Base-by-base conservation (phyloP, 305 asterid genomes). In the Fraxinus nigra region DNA sequence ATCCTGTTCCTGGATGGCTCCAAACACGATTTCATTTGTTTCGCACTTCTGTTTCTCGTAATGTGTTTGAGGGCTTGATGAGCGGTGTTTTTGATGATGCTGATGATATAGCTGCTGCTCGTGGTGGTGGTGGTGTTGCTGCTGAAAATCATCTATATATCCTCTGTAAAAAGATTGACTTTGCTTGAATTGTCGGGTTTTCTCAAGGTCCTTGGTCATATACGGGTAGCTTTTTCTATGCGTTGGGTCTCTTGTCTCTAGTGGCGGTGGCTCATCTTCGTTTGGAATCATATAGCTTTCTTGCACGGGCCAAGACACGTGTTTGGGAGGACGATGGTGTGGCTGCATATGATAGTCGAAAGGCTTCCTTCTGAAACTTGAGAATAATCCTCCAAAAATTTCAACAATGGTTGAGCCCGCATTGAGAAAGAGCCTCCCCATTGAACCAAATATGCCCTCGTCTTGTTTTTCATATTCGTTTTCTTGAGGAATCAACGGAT, bases 1-100 rank as follows among this genome's bases (percentile, higher is more conserved):
- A 4, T 87, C 88, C 87, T 94, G 93, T 84, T 94, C 99, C 78
- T 94, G 99, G 61, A 94, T 95, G 0, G 99, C 99, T 38, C 99
- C 99, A 26, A 95, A 95, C 84, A 95, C 97, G 1, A 96, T 94
- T 86, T 96, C 99, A 1, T 93, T 92, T 1, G 97, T 83, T 46
- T 96, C 97, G 13, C 84, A 46, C 70, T 78, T 90, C 46, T 89
- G 89, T 73, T 84, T 90, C 87, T 93, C 97, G 76, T 89, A 90
- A 76, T 78, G 86, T 1, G 99, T 94, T 70, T 86, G 91, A 0
- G 99, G 88, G 83, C 91, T 86, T 1, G 92, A 20, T 0, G 97
- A 88, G 4, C 87, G 90, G 81, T 94, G 93, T 90, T 87, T 91
- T 79, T 93, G 95, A 80, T 92, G 94, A 67, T 92, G 90, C 30